Evolutionary conservation across 108 stramenopile genomes (phyloP).

Genomic region (Craspedostauros australis): DNA sequence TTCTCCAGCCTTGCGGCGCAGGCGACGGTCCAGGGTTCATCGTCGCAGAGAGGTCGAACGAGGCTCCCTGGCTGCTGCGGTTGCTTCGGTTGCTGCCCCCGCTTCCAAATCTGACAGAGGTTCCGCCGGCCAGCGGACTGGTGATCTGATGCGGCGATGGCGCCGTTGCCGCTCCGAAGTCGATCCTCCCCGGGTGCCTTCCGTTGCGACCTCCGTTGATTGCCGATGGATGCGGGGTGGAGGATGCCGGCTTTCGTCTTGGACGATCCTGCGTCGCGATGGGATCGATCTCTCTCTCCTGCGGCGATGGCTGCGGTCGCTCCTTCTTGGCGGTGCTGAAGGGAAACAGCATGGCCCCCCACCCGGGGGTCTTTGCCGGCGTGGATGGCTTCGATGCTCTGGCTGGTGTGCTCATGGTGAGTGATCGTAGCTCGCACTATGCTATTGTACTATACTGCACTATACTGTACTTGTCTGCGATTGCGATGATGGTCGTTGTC

Average conservation of each 20-base stretch:
- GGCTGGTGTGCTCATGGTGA: neutral
- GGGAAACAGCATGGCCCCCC: conserved; percentile 4
- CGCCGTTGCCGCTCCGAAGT: neutral
- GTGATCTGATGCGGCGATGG: neutral
- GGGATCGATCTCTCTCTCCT: conserved; percentile 1
- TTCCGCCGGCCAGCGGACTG: neutral
- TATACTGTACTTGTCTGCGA: neutral
- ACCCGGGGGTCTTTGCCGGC: conserved; percentile 15
- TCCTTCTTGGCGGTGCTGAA: conserved; percentile 12
- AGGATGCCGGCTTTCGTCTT: conserved; percentile 7
- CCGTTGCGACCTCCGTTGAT: conserved; percentile 1
- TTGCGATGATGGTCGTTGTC: neutral
- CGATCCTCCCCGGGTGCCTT: neutral
- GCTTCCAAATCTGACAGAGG: neutral
- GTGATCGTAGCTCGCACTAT: neutral
- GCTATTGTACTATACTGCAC: neutral
- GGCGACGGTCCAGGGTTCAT: neutral
- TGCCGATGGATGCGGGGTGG: too few species aligned
- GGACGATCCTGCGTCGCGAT: neutral
- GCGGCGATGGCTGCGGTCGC: neutral
- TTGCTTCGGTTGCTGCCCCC: neutral
- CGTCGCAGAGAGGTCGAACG: neutral
- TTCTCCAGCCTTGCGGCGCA: neutral
- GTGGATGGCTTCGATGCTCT: neutral
- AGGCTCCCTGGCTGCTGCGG: neutral